These are phyloP conservation scores for Pleurotus pulmonarius DNA, from an alignment of 768 basidiomycete species.

Conservation along the genomic window DNA sequence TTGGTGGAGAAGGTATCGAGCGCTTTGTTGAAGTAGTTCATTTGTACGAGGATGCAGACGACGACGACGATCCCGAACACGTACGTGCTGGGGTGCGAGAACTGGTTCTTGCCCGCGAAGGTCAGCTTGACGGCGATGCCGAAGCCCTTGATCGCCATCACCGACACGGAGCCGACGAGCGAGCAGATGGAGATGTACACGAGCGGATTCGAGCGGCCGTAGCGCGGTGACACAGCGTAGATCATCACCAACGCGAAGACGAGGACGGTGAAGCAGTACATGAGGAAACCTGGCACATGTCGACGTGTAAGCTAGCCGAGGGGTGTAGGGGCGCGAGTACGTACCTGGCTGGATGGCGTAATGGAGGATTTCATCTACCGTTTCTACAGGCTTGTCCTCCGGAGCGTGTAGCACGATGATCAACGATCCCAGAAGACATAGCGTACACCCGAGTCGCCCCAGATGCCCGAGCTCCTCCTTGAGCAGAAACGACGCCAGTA, in stretches of 20 bases:
- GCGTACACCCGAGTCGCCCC: conserved; percentile 80
- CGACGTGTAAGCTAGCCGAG: neutral
- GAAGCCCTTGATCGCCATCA: conserved; percentile 99
- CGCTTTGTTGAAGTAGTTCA: conserved; percentile 99
- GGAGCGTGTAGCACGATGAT: conserved; percentile 97
- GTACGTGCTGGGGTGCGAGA: conserved; percentile 94
- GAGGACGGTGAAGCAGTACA: conserved; percentile 85
- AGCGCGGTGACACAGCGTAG: conserved; percentile 74
- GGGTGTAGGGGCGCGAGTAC: conserved; percentile 15
- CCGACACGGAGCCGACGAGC: conserved; percentile 90
- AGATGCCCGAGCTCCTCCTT: conserved; percentile 93
- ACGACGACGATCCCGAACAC: conserved; percentile 83
- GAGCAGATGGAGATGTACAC: conserved; percentile 98
- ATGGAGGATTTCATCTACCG: conserved; percentile 88
- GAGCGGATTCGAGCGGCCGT: conserved; percentile 84
- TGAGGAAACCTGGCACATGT: conserved; percentile 67
- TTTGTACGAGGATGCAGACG: conserved; percentile 85
- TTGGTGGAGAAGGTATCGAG: conserved; percentile 96
- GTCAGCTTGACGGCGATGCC: conserved; percentile 96
- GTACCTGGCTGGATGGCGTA: conserved; percentile 93
- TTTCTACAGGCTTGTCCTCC: conserved; percentile 88
- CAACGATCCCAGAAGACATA: conserved; percentile 83
- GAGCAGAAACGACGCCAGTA: conserved; percentile 90
- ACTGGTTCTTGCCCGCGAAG: conserved; percentile 89
- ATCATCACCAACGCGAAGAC: conserved; percentile 86